phyloP scores from a whole-genome alignment of 345 rosid genomes.

The Erysimum cheiranthoides region DNA sequence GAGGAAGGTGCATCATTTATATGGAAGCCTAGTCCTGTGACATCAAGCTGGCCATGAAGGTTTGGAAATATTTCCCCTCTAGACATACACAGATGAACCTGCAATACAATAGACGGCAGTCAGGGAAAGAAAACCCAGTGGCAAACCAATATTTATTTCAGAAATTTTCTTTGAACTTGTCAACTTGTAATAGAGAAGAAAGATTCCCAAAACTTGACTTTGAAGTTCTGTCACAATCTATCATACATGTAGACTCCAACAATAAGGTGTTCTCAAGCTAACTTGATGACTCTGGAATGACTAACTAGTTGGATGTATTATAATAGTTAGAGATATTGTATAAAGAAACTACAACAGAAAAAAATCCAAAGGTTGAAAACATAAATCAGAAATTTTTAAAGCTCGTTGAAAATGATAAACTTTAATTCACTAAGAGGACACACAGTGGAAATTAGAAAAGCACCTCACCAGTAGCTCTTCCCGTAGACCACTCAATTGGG shows the following conservation, averaged over 20 bases:
- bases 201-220: slow-evolving; percentile 18
- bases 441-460: slow-evolving; percentile 64
- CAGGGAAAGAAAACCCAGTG: slow-evolving; percentile 23
- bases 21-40: slow-evolving; percentile 82
- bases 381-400: background rate
- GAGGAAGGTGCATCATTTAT: slow-evolving; percentile 87
- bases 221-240: slow-evolving; percentile 16
- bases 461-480: slow-evolving; percentile 99
- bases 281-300: slow-evolving; percentile 13
- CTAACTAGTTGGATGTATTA: slow-evolving; percentile 7
- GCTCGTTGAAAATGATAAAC: slow-evolving; percentile 5
- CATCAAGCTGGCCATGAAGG: slow-evolving; percentile 91
- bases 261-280: slow-evolving; percentile 21
- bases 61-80: slow-evolving; percentile 92
- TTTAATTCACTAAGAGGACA: slow-evolving; percentile 13
- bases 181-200: slow-evolving; percentile 29
- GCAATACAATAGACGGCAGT: slow-evolving; percentile 42
- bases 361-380: background rate
- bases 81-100: slow-evolving; percentile 96
- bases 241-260: slow-evolving; percentile 23
- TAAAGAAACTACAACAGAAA: background rate
- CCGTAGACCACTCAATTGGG: slow-evolving; percentile 85
- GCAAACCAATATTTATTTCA: background rate
- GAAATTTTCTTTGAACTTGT: slow-evolving; percentile 12
- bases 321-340: slow-evolving; percentile 8